Evolutionary conservation across 2,329 filamentous ascomycete species (phyloP), one percentile per base, ranked within the genome.

Genomic region (Paecilomyces dactylethromorphus): DNA sequence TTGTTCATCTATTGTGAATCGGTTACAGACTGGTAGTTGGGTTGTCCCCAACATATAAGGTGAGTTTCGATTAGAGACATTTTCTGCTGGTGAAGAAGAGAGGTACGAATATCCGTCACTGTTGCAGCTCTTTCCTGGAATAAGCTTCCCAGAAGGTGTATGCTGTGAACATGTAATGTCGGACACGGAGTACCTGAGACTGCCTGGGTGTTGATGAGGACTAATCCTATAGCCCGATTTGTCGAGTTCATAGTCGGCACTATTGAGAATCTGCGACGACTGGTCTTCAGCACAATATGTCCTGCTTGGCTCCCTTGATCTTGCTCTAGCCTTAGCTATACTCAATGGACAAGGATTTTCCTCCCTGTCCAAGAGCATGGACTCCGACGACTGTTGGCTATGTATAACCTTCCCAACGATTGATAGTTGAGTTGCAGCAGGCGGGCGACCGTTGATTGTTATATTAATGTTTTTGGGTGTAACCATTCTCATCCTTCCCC

Each of bases 301-400:
- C 26, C 57, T 24, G 31, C 51, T 18, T 33, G 12, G 3, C 10
- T 45, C 22, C 54, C 31, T 29, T 56, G 53, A 56, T 55, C 55
- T 32, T 18, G 58, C 56, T 29, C 56, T 15, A 10, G 33, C 50
- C 12, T 52, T 53, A n/a, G 18, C 39, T 45, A 32, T 59, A 52
- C 8, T 33, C 56, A n/a, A 15, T 13, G 24, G 8, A 15, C 18
- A 13, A 3, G 21, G 60, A 56, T 8, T 45, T 22, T 61, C 62
- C 22, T 71, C 68, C 13, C 59, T 54, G 54, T 70, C 68, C 29
- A 74, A 62, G 29, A 73, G 66, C 70, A 75, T 76, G 12, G 71
- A 65, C 54, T 73, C 71, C 1, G 69, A 71, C 4, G 69, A 71
- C 10, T 57, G 53, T 45, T 65, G 65, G 33, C 58, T 63, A 6